A percentile compares a stretch with the other conserved stretches of the same genome.
phyloP scores from a whole-genome alignment of 176 grass and related monocot genomes.

The Melocanna baccifera region DNA sequence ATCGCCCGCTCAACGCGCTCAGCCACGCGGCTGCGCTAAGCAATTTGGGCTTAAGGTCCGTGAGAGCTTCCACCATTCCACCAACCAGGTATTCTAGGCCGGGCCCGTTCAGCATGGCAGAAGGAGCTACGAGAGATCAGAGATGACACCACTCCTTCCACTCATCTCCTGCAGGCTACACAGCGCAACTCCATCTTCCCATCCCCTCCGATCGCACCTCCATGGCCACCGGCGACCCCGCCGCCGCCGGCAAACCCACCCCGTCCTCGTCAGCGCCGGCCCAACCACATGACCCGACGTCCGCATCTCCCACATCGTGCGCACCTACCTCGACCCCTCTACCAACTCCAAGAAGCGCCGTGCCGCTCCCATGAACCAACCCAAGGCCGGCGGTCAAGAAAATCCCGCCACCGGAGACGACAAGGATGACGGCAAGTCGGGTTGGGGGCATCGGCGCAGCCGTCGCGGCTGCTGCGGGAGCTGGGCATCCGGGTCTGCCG shows the following conservation, averaged over 20 bases:
- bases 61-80: background rate
- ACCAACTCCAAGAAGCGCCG: conserved; percentile 40
- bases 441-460: background rate
- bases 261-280: background rate
- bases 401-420: background rate
- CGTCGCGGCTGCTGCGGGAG: conserved; percentile 72
- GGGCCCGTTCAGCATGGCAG: background rate
- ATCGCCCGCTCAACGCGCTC: background rate
- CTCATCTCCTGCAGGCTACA: background rate
- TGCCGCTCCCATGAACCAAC: conserved; percentile 35
- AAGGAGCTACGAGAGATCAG: too few species aligned
- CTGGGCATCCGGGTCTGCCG: conserved; percentile 76
- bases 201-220: conserved; percentile 9
- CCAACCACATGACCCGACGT: background rate
- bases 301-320: conserved; percentile 49
- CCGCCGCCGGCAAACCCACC: too few species aligned
- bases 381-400: conserved; percentile 17
- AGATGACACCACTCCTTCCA: background rate
- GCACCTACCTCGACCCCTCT: conserved; percentile 50
- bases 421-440: background rate
- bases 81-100: background rate
- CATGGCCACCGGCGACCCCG: conserved; percentile 17
- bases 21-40: background rate
- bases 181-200: background rate
- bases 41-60: too few species aligned